Conservation (phyloP, 106 monocot species). For the Xerophyta viscosa region DNA sequence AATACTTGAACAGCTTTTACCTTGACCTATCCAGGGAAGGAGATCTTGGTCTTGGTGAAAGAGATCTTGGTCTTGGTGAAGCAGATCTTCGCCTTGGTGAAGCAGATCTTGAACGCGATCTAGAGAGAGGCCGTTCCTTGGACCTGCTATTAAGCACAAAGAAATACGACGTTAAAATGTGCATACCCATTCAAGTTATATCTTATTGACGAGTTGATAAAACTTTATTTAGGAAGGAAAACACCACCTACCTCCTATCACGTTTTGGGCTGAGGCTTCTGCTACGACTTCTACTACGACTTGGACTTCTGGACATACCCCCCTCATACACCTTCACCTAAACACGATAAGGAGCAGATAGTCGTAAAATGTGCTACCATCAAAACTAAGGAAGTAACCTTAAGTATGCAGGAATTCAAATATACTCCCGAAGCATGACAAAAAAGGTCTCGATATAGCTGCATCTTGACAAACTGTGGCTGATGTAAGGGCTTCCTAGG, state of each 20-base stretch:
- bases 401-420: no score
- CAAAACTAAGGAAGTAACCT: no score
- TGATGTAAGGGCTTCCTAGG: no score
- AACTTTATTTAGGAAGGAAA: not conserved
- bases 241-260: slow-evolving; percentile 19
- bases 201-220: not conserved
- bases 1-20: slow-evolving; percentile 11
- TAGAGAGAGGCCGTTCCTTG: slow-evolving; percentile 12
- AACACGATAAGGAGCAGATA: not conserved
- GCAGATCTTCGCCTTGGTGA: slow-evolving; percentile 26
- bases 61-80: slow-evolving; percentile 29
- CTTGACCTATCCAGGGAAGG: slow-evolving; percentile 25
- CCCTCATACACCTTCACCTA: slow-evolving; percentile 39
- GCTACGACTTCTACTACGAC: slow-evolving; percentile 29
- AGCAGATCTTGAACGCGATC: slow-evolving; percentile 16
- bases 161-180: not conserved
- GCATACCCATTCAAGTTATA: not conserved
- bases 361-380: no score
- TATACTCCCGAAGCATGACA: no score
- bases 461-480: no score
- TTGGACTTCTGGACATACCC: slow-evolving; percentile 28
- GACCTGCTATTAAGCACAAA: slow-evolving; percentile 18
- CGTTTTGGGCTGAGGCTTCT: slow-evolving; percentile 34
- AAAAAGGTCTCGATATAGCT: no score
- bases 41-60: slow-evolving; percentile 25